These are phyloP conservation scores for Murraya paniculata DNA, from an alignment of 345 rosid genomes.

Conservation along the genomic window DNA sequence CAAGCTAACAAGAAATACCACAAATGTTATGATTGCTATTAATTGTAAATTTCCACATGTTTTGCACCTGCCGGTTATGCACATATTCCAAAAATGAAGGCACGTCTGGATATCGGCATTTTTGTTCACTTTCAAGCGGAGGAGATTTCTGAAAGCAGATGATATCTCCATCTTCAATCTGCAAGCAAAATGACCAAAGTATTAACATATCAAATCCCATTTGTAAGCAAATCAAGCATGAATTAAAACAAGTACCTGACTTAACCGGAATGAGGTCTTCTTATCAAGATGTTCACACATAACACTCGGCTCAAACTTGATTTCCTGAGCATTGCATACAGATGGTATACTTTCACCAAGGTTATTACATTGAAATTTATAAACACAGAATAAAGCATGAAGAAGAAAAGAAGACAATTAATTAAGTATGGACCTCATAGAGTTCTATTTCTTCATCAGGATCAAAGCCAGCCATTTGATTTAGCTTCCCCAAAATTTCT, in stretches of 20 bases:
- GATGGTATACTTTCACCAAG: slow-evolving; percentile 9
- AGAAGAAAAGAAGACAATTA: not conserved
- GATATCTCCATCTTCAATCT: slow-evolving; percentile 97
- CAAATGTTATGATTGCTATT: not conserved
- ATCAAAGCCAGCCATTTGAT: slow-evolving; percentile 87
- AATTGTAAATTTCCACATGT: slow-evolving; percentile 3
- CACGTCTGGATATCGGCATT: slow-evolving; percentile 64
- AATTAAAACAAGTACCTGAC: slow-evolving; percentile 55
- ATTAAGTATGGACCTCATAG: slow-evolving; percentile 62
- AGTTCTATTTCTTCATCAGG: slow-evolving; percentile 88
- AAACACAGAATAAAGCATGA: not conserved
- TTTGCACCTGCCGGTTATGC: slow-evolving; percentile 87
- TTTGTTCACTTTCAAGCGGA: slow-evolving; percentile 48
- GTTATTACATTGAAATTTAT: not conserved
- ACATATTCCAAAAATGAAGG: slow-evolving; percentile 90
- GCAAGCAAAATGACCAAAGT: slow-evolving; percentile 19
- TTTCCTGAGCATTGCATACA: slow-evolving; percentile 55
- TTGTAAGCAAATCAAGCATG: not conserved
- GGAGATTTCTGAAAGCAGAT: slow-evolving; percentile 86
- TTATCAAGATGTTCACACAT: slow-evolving; percentile 92
- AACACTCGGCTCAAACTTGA: slow-evolving; percentile 86
- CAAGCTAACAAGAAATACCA: slow-evolving; percentile 4
- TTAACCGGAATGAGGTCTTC: slow-evolving; percentile 56
- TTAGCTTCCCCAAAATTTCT: slow-evolving; percentile 67
- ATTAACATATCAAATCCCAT: not conserved